Percentiles rank a stretch among this genome's conserved stretches.
Evolutionary conservation across 306 rosid species (phyloP).

Genomic region (Hylodesmum podocarpum): DNA sequence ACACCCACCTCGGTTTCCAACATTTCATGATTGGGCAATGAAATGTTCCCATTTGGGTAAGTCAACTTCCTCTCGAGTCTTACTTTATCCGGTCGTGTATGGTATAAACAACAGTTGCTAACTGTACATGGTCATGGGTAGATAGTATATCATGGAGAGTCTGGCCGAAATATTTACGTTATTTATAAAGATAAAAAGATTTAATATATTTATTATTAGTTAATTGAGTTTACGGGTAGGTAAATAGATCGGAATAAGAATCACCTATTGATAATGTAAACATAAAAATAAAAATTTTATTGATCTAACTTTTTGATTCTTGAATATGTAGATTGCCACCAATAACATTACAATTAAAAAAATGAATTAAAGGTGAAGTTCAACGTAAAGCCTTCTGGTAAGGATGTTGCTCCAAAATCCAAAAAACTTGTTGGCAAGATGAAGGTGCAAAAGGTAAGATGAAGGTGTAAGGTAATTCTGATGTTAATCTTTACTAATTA

Average conservation of each 20-base stretch:
- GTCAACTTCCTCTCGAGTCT: slow-evolving; percentile 36
- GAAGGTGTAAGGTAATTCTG: slow-evolving; percentile 78
- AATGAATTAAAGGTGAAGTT: slow-evolving; percentile 80
- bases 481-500: slow-evolving; percentile 5
- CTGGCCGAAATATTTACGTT: neutral
- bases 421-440: slow-evolving; percentile 90
- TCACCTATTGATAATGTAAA: too few relatives aligned
- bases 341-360: slow-evolving; percentile 81
- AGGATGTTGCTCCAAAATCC: slow-evolving; percentile 83
- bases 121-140: neutral
- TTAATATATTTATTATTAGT: too few relatives aligned
- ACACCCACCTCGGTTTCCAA: slow-evolving; percentile 72
- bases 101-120: neutral
- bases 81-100: neutral
- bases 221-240: too few relatives aligned
- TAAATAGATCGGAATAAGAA: too few relatives aligned
- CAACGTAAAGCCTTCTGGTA: slow-evolving; percentile 69
- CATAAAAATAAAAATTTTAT: too few relatives aligned
- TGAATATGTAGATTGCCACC: slow-evolving; percentile 66
- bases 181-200: too few relatives aligned
- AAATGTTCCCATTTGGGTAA: slow-evolving; percentile 91
- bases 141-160: neutral
- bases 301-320: slow-evolving; percentile 5
- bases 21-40: slow-evolving; percentile 99
- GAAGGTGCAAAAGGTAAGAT: too few relatives aligned